Percentiles rank a stretch among this genome's conserved stretches.
Conservation (phyloP, 345 rosid species). For the Populus deltoides region DNA sequence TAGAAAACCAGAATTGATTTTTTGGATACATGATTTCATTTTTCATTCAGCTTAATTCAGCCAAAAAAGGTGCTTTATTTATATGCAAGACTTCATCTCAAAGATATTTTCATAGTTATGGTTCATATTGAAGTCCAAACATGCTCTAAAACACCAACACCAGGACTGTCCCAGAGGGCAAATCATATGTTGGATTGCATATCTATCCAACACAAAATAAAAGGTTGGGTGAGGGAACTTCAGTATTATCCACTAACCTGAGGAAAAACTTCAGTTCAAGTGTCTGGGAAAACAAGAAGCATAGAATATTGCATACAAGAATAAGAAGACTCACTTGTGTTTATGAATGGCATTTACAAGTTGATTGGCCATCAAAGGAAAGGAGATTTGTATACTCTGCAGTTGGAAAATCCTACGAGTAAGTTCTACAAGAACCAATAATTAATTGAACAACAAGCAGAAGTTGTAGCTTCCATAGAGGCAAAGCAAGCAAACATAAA, state of each 20-base stretch:
- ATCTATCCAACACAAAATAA: too few relatives aligned
- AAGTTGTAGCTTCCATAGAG: background rate
- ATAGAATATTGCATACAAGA: background rate
- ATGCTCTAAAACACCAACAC: background rate
- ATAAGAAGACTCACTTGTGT: slow-evolving; percentile 47
- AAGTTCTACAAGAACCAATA: slow-evolving; percentile 1
- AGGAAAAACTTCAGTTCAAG: background rate
- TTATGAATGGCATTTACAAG: slow-evolving; percentile 38
- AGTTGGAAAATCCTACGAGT: slow-evolving; percentile 11
- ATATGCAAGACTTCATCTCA: background rate
- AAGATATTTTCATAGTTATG: background rate
- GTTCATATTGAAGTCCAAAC: background rate
- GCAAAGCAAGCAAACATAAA: background rate
- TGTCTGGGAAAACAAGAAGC: background rate
- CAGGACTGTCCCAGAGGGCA: too few relatives aligned
- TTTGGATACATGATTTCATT: background rate
- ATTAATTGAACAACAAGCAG: background rate
- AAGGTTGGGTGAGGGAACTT: too few relatives aligned
- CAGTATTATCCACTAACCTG: background rate
- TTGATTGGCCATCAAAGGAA: slow-evolving; percentile 39
- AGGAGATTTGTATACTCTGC: slow-evolving; percentile 43
- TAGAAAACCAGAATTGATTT: too few relatives aligned
- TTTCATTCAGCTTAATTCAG: background rate
- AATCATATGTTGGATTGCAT: too few relatives aligned
- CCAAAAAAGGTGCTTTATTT: background rate